phyloP scores from a whole-genome alignment of 148 eudicot genomes.

The Hydrangea macrophylla region DNA sequence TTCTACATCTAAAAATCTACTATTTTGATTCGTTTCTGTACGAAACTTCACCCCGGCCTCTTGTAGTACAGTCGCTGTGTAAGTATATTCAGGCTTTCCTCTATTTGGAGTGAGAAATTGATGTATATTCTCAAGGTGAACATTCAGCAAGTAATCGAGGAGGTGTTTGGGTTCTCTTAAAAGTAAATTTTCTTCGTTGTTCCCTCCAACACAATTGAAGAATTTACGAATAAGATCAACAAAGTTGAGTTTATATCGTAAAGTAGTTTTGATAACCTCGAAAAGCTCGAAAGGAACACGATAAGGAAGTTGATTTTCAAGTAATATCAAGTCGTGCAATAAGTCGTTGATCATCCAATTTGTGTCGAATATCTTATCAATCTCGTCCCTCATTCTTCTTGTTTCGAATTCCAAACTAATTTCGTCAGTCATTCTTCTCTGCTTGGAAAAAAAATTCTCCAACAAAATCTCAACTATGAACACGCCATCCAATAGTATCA shows the following conservation, averaged over 20 bases:
- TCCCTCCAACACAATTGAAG: neutral
- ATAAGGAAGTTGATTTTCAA: too few species aligned
- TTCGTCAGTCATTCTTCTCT: too few species aligned
- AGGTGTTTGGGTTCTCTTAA: neutral
- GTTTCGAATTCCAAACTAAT: too few species aligned
- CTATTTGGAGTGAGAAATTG: too few species aligned
- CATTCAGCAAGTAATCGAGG: too few species aligned
- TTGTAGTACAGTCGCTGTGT: neutral
- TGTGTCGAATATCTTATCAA: neutral
- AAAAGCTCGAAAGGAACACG: neutral
- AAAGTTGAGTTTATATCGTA: too few species aligned
- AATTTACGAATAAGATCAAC: neutral
- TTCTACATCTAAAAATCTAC: too few species aligned
- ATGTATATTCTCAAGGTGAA: too few species aligned
- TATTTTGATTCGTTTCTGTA: too few species aligned
- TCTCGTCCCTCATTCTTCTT: too few species aligned
- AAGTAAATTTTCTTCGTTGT: too few species aligned
- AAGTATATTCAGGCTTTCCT: neutral
- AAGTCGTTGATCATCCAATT: neutral
- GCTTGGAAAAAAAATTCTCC: neutral
- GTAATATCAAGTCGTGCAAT: slow-evolving; percentile 7
- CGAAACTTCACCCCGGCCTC: neutral
- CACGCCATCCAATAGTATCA: neutral
- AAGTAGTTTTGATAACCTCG: too few species aligned
- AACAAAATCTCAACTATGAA: neutral